Percentiles rank a stretch among this genome's conserved stretches.
Conservation (phyloP, 441 rosid genomes). For the Arabidopsis lyrata region DNA sequence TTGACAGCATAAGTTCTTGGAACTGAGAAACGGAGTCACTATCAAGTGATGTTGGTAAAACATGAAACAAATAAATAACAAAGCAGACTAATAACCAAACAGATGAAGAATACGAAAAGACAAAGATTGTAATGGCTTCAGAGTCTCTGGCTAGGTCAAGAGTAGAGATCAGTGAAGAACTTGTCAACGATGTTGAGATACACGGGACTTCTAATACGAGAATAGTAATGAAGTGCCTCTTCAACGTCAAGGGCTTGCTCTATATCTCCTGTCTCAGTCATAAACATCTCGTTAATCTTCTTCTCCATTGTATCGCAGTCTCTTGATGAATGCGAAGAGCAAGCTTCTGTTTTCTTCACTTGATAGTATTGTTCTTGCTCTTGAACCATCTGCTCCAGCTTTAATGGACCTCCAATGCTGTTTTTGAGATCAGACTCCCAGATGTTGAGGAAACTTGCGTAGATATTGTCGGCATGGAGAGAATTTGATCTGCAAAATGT, state of each 20-base stretch:
- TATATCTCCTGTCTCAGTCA: slow-evolving; percentile 69
- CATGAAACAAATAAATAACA: slow-evolving; percentile 16
- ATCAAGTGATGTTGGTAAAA: slow-evolving; percentile 7
- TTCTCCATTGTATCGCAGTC: slow-evolving; percentile 53
- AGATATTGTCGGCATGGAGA: slow-evolving; percentile 48
- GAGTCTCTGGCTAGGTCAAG: slow-evolving; percentile 45
- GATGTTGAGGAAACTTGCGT: slow-evolving; percentile 49
- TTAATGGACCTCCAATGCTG: slow-evolving; percentile 27
- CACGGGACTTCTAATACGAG: slow-evolving; percentile 79
- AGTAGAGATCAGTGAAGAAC: slow-evolving; percentile 73
- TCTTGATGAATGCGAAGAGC: slow-evolving; percentile 36
- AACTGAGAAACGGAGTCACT: not conserved
- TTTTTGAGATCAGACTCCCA: slow-evolving; percentile 57
- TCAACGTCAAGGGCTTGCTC: slow-evolving; percentile 89
- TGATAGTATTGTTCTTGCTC: slow-evolving; percentile 44
- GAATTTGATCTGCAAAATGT: slow-evolving; percentile 46
- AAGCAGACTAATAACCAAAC: slow-evolving; percentile 1
- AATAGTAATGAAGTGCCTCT: slow-evolving; percentile 92
- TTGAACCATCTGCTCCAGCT: slow-evolving; percentile 39
- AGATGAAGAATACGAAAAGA: slow-evolving; percentile 6
- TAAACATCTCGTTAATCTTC: slow-evolving; percentile 81
- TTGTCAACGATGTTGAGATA: slow-evolving; percentile 83
- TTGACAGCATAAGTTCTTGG: not conserved
- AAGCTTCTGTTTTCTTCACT: slow-evolving; percentile 48
- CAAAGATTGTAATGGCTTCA: not conserved